Base-by-base conservation (phyloP, 345 rosid species). In the Gossypium turneri region DNA sequence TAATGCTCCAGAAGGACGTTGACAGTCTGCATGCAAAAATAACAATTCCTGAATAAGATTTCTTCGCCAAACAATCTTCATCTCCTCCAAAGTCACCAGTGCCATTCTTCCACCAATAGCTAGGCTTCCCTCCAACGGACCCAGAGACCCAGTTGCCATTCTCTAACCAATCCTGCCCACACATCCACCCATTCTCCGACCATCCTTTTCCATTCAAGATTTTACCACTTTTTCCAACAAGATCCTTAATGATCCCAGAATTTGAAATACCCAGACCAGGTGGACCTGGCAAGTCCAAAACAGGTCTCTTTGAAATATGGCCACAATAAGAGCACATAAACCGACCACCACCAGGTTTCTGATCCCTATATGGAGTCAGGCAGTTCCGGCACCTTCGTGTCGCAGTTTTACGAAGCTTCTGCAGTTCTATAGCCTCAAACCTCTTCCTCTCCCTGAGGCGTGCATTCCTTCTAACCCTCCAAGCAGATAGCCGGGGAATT, bases 261-360 rank as follows among this genome's bases (percentile, higher is more conserved):
- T 86, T 91, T 1, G 99, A 83, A 59, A 91, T 78, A 52, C 87
- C 91, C 79, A 89, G 59, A 6, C 92, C 97, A 6, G 97, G 84
- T 1, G 92, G 80, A 72, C 85, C 84, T 51, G 94, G 94, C 84
- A 95, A 82, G 79, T 95, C 99, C 78, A 95, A 79, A 63, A 95
- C 98, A 27, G 99, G 99, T 76, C 99, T 82, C 77, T 95, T 95
- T 0, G 99, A 93, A 75, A 91, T 82, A 86, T 93, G 99, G 29
- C 99, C 99, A 85, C 99, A 95, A 79, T 93, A 93, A 0, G 96
- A 88, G 69, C 99, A 95, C 99, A 95, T 95, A 87, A 93, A 95
- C 51, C 76, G 77, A 4, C 99, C 99, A 70, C 97, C 98, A 70
- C 98, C 94, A 0, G 99, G 99, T 76, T 95, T 95, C 82, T 95